Conservation (phyloP, 1,284 basidiomycete species). For the Cryptococcus depauperatus region DNA sequence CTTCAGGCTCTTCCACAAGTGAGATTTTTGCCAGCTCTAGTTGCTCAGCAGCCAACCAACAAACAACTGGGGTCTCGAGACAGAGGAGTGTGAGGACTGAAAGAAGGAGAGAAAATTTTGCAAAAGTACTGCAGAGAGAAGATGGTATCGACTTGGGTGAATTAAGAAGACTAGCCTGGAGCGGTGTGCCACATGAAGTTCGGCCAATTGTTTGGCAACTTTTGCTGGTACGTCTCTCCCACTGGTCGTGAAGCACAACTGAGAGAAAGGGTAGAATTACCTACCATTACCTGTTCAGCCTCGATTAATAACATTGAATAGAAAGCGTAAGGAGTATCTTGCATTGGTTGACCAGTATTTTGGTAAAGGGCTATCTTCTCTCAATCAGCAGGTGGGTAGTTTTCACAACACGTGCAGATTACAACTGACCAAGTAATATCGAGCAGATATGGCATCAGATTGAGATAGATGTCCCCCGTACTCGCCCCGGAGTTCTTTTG, state of each 20-base stretch:
- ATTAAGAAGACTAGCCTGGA: conserved; percentile 88
- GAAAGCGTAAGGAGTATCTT: conserved; percentile 87
- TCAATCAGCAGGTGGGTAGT: conserved; percentile 60
- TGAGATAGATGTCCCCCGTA: conserved; percentile 90
- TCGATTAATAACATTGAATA: conserved; percentile 64
- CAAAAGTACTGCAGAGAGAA: conserved; percentile 32
- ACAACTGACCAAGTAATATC: no score
- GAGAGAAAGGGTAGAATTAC: conserved; percentile 61
- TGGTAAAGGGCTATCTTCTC: conserved; percentile 65
- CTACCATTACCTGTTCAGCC: conserved; percentile 76
- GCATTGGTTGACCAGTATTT: conserved; percentile 89
- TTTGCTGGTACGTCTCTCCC: conserved; percentile 60
- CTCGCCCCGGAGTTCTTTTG: conserved; percentile 76
- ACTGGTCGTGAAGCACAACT: not conserved
- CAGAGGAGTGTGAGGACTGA: conserved; percentile 53
- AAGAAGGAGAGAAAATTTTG: conserved; percentile 40
- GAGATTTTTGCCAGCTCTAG: conserved; percentile 7
- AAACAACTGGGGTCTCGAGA: conserved; percentile 48
- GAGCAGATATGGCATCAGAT: conserved; percentile 91
- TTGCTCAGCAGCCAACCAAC: conserved; percentile 7
- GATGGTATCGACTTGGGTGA: conserved; percentile 52
- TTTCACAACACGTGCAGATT: not conserved
- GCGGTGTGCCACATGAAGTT: conserved; percentile 79
- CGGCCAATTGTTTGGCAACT: conserved; percentile 92
- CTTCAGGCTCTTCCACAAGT: not conserved